phyloP scores from a whole-genome alignment of 495 filamentous ascomycete genomes.

The Hypoxylon subgilvum region DNA sequence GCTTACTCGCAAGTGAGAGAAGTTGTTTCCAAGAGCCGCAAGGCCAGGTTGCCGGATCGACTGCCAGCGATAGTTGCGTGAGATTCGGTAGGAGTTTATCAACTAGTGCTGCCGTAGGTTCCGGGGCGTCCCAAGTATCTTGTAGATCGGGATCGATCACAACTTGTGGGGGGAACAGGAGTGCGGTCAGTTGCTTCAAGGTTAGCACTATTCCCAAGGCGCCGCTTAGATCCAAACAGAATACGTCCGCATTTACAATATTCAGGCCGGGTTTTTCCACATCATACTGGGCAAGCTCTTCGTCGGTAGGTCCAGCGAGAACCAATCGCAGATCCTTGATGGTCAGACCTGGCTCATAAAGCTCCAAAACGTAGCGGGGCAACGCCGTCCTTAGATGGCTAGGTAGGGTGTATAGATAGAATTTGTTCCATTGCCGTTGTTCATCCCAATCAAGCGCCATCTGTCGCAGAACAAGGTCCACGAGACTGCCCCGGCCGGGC shows the following conservation, averaged over 20 bases:
- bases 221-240: slow-evolving; percentile 67
- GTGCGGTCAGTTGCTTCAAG: slow-evolving; percentile 64
- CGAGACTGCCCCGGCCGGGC: slow-evolving; percentile 57
- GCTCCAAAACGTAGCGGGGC: slow-evolving; percentile 66
- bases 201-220: slow-evolving; percentile 64
- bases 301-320: slow-evolving; percentile 42
- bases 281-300: slow-evolving; percentile 33
- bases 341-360: slow-evolving; percentile 52
- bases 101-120: slow-evolving; percentile 32
- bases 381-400: slow-evolving; percentile 64
- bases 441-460: slow-evolving; percentile 74
- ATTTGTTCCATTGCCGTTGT: slow-evolving; percentile 68
- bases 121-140: slow-evolving; percentile 52
- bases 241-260: slow-evolving; percentile 59
- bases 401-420: slow-evolving; percentile 69
- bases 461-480: slow-evolving; percentile 62
- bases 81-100: slow-evolving; percentile 54
- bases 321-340: slow-evolving; percentile 49
- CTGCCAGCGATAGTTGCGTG: slow-evolving; percentile 63
- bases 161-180: slow-evolving; percentile 49
- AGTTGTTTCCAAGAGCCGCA: slow-evolving; percentile 71
- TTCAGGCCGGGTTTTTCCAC: slow-evolving; percentile 33
- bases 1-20: slow-evolving; percentile 63
- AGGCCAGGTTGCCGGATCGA: slow-evolving; percentile 42
- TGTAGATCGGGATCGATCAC: slow-evolving; percentile 36